phyloP scores from a whole-genome alignment of 192 early-diverging fungal species.

The Podila epigama region DNA sequence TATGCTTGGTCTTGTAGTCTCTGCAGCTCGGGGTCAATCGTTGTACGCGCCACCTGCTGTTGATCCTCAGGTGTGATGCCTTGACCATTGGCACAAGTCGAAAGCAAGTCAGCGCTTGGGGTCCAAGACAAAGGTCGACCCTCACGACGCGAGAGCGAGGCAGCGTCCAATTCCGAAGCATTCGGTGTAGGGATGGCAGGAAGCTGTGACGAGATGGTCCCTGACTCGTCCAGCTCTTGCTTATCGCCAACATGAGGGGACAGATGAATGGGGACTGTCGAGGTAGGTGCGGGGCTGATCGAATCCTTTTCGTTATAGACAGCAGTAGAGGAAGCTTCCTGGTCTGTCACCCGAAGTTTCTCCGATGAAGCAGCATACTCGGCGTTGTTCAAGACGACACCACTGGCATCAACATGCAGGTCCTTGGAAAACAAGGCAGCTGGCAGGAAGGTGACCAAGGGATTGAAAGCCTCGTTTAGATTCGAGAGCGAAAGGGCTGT shows the following conservation, averaged over 20 bases:
- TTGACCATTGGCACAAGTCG: neutral
- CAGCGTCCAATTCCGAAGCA: conserved; percentile 16
- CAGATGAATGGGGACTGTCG: neutral
- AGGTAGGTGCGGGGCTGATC: neutral
- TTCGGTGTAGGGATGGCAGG: conserved; percentile 38
- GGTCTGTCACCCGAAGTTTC: neutral
- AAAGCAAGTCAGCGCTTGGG: neutral
- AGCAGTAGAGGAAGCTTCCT: conserved; percentile 7
- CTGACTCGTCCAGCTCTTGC: conserved; percentile 31
- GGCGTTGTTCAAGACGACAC: conserved; percentile 3
- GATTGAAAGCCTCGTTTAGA: conserved; percentile 36
- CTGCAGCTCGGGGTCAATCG: conserved; percentile 9
- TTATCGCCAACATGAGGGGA: conserved; percentile 5
- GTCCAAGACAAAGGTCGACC: neutral
- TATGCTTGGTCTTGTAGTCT: conserved; percentile 41
- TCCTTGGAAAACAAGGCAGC: conserved; percentile 45
- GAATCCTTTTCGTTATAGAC: neutral
- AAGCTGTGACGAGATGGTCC: conserved; percentile 26
- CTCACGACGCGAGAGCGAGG: neutral
- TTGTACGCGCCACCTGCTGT: neutral
- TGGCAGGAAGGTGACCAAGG: conserved; percentile 32
- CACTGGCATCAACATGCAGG: conserved; percentile 14
- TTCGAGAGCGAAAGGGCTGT: conserved; percentile 7
- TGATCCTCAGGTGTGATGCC: neutral
- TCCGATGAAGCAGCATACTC: neutral